Evolutionary conservation across 2,329 filamentous ascomycete genomes (phyloP).

Genomic region (Biscogniauxia marginata): DNA sequence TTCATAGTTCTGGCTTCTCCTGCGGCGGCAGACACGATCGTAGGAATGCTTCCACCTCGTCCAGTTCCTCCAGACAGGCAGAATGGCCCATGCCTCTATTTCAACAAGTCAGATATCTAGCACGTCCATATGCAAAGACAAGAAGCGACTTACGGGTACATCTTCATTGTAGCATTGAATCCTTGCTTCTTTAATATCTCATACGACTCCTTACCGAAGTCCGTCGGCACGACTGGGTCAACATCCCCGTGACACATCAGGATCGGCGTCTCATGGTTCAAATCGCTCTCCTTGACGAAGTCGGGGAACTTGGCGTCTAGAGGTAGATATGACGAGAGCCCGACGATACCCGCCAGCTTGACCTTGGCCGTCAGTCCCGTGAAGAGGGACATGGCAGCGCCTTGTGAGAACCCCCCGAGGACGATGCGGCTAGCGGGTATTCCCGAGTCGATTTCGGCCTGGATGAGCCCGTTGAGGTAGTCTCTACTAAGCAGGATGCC

Average conservation of each 20-base stretch:
- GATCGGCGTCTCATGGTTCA: slow-evolving; percentile 74
- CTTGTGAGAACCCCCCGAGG: slow-evolving; percentile 82
- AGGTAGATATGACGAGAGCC: slow-evolving; percentile 78
- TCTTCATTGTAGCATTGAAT: slow-evolving; percentile 71
- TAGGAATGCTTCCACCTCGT: slow-evolving; percentile 70
- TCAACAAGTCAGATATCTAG: slow-evolving; percentile 2
- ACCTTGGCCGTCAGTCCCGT: slow-evolving; percentile 69
- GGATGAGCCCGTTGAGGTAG: slow-evolving; percentile 77
- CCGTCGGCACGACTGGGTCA: slow-evolving; percentile 70
- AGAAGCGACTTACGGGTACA: slow-evolving; percentile 62
- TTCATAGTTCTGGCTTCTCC: slow-evolving; percentile 39
- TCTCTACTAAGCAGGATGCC: slow-evolving; percentile 72
- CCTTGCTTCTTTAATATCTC: slow-evolving; percentile 67
- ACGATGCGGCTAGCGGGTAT: slow-evolving; percentile 83
- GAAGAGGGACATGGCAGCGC: slow-evolving; percentile 83
- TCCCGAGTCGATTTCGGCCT: slow-evolving; percentile 74
- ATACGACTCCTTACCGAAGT: slow-evolving; percentile 67
- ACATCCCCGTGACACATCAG: slow-evolving; percentile 85
- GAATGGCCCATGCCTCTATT: slow-evolving; percentile 69
- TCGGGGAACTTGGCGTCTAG: slow-evolving; percentile 63
- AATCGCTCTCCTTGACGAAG: slow-evolving; percentile 51
- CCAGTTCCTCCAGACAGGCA: slow-evolving; percentile 73
- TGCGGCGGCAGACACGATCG: slow-evolving; percentile 44
- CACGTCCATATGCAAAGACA: not conserved
- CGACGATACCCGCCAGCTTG: slow-evolving; percentile 86